These are phyloP conservation scores for Skeletonema tropicum DNA, from an alignment of 108 stramenopile genomes.

Conservation along the genomic window DNA sequence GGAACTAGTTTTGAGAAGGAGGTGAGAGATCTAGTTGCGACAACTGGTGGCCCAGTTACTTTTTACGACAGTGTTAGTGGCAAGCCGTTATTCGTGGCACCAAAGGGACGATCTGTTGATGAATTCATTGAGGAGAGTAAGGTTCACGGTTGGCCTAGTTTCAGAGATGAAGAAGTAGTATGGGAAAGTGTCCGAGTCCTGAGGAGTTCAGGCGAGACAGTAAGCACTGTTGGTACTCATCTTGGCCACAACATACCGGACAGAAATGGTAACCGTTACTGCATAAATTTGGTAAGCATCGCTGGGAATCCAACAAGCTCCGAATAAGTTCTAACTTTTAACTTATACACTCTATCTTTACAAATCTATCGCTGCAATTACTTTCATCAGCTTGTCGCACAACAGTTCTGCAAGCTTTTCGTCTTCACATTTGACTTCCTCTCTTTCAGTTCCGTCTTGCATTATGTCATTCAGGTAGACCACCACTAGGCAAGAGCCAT, in stretches of 20 bases:
- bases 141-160: conserved; percentile 76
- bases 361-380: not conserved
- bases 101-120: conserved; percentile 52
- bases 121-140: conserved; percentile 53
- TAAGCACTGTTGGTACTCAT: conserved; percentile 83
- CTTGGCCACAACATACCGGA: conserved; percentile 87
- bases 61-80: conserved; percentile 59
- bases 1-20: conserved; percentile 36
- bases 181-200: conserved; percentile 91
- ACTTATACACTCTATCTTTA: not conserved
- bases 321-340: not conserved
- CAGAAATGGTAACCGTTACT: conserved; percentile 84
- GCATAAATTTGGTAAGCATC: conserved; percentile 92
- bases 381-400: conserved; percentile 13
- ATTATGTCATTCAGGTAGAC: conserved; percentile 56
- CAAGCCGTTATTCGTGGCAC: conserved; percentile 49
- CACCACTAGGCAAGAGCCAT: conserved; percentile 51
- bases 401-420: conserved; percentile 51
- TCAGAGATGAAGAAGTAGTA: conserved; percentile 70
- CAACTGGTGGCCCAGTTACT: not conserved
- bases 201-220: conserved; percentile 81
- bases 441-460: conserved; percentile 60
- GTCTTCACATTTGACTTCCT: conserved; percentile 56
- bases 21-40: conserved; percentile 14
- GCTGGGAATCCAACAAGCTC: conserved; percentile 62